Conservation (phyloP, 257 asterid species). For the Forsythia viridissima region DNA sequence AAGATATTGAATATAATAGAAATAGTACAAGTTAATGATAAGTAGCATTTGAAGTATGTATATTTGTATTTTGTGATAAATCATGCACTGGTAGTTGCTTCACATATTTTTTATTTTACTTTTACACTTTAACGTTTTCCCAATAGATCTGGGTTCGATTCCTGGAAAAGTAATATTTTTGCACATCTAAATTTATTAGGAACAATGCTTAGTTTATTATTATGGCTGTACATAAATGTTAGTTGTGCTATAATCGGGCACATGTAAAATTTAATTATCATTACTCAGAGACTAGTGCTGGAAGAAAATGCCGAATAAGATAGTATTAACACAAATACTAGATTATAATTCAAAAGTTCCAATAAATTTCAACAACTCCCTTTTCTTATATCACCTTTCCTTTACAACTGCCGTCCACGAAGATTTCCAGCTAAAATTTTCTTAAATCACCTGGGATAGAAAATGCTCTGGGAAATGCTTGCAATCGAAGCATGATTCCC, state of each 20-base stretch:
- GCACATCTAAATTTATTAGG: neutral
- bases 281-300: neutral
- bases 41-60: neutral
- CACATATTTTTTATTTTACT: neutral
- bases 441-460: constrained; percentile 57
- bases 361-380: neutral
- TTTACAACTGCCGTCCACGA: neutral
- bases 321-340: neutral
- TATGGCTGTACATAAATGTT: too few species aligned
- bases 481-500: constrained; percentile 51
- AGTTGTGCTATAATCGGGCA: neutral
- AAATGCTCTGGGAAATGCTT: constrained; percentile 56
- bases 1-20: neutral
- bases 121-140: neutral
- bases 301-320: neutral
- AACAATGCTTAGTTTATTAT: neutral
- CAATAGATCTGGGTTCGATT: neutral
- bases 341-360: neutral
- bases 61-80: neutral
- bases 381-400: neutral
- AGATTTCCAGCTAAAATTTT: neutral
- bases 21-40: neutral
- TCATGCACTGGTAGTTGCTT: neutral
- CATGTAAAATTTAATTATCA: too few species aligned
- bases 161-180: neutral